Base-by-base conservation (phyloP, 75 land plant genomes). In the Pseudotsuga menziesii region DNA sequence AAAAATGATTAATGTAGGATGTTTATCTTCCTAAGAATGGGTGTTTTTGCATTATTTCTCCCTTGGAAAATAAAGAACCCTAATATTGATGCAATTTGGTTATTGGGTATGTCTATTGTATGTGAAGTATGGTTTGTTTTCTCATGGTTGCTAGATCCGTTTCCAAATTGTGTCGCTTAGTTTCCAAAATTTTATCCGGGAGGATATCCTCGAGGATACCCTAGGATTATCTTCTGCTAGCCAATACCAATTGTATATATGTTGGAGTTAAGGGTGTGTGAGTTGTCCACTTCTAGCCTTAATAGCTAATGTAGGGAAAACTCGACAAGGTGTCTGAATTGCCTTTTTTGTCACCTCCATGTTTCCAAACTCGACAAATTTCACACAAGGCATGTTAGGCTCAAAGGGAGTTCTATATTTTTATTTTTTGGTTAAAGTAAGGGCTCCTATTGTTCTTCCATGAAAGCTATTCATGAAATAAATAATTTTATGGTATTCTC, bases 121-220 rank as follows among this genome's bases (percentile, higher is more conserved):
- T 93, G 98, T 77, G 98, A 93, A 73, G 72, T 95, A 8, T 95
- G 98, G 98, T 95, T 95, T 75, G 93, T 92, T 23, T 90, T 95
- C 85, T 91, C 93, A 12, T 93, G 96, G 96, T 77, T 95, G 32
- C 89, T 95, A 36, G 98, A 95, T 56, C 96, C 88, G 82, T 82
- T 93, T 2, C 98, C 98, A 95, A 95, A 81, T 87, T 95, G 20
- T 83, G 82, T 26, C 98, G n/a, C n/a, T n/a, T n/a, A n/a, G n/a
- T n/a, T n/a, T n/a, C n/a, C n/a, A n/a, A n/a, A n/a, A n/a, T n/a
- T n/a, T n/a, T n/a, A n/a, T n/a, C n/a, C n/a, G n/a, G n/a, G n/a
- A n/a, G n/a, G n/a, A n/a, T n/a, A n/a, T n/a, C n/a, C n/a, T n/a
- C n/a, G n/a, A n/a, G n/a, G n/a, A n/a, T n/a, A n/a, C n/a, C n/a